Base-by-base conservation (phyloP, 352 stramenopile species). In the Globisporangium mamillatum region DNA sequence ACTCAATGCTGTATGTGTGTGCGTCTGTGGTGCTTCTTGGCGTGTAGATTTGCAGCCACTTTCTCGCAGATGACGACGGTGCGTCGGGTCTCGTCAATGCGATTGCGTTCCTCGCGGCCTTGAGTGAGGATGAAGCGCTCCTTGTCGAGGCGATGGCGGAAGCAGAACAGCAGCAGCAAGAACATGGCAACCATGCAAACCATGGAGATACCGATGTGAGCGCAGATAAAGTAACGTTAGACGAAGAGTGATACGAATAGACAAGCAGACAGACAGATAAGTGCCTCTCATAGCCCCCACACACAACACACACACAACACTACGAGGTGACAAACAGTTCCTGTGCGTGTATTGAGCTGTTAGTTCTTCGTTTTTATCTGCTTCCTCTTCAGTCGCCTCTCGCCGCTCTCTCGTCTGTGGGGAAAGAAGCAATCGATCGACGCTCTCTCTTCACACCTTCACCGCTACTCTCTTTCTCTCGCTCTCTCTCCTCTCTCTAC, bases 1-100 rank as follows among this genome's bases (percentile, higher is more conserved):
- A 29, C 22, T 24, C 20, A 32, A 22, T 24, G 8, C 8, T 14
- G n/a, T 54, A 16, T 41, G 25, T 38, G 10, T 67, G 20, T 71
- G 41, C 6, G 25, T 27, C 25, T 27, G n/a, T 32, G 27, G 20
- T 20, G 24, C 2, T 52, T 8, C 29, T 32, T 36, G 16, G 50
- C 32, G 50, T 20, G 60, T 57, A 90, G 82, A 69, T 84, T 22
- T 73, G 75, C 2, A 73, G 73, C 53, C 34, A 44, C 24, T 90
- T 82, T 67, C 77, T 72, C 0, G 61, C 66, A 24, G 58, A 41
- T 4, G 12, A 14, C 29, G 50, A 44, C 14, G 44, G 66, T 16
- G 55, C 68, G 7, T 69, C 63, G 1, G 67, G 69, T 6, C 69
- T 84, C 50, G 75, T 89, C 9, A 70, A 88, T 52, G 68, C 81